These are phyloP conservation scores for Conringia planisiliqua DNA, from an alignment of 345 rosid genomes.

Conservation along the genomic window DNA sequence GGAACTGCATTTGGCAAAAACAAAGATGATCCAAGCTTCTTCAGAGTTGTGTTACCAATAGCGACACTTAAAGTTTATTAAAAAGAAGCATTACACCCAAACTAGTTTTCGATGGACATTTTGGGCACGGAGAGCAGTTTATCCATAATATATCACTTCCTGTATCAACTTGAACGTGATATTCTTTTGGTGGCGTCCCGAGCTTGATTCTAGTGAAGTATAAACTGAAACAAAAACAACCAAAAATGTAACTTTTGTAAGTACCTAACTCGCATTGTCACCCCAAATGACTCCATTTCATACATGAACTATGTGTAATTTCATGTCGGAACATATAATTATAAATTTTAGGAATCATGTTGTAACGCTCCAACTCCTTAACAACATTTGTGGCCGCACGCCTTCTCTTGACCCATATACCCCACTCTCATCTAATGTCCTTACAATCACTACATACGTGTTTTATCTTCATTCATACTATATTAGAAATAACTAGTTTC, in stretches of 20 bases:
- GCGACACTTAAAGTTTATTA: not conserved
- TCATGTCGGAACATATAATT: not conserved
- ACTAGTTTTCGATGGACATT: constrained; percentile 68
- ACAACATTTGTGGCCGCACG: too few relatives aligned
- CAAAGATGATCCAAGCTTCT: not conserved
- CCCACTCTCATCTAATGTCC: too few relatives aligned
- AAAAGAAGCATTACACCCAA: constrained; percentile 58
- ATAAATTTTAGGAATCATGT: not conserved
- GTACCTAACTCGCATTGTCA: not conserved
- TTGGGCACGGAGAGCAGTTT: constrained; percentile 60
- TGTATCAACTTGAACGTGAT: constrained; percentile 84
- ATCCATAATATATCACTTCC: constrained; percentile 96
- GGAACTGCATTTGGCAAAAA: constrained; percentile 45
- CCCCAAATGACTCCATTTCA: not conserved
- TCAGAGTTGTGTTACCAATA: not conserved
- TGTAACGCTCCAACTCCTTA: too few relatives aligned
- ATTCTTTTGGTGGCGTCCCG: constrained; percentile 72
- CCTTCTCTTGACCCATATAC: too few relatives aligned
- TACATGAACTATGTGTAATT: not conserved
- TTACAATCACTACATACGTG: too few relatives aligned
- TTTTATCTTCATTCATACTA: too few relatives aligned
- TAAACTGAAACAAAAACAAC: constrained; percentile 47
- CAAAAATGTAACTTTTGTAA: constrained; percentile 26
- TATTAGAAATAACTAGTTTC: too few relatives aligned
- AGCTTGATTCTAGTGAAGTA: constrained; percentile 68